Base-by-base conservation (phyloP, 1,284 basidiomycete genomes). In the Ceratobasidium sp. region DNA sequence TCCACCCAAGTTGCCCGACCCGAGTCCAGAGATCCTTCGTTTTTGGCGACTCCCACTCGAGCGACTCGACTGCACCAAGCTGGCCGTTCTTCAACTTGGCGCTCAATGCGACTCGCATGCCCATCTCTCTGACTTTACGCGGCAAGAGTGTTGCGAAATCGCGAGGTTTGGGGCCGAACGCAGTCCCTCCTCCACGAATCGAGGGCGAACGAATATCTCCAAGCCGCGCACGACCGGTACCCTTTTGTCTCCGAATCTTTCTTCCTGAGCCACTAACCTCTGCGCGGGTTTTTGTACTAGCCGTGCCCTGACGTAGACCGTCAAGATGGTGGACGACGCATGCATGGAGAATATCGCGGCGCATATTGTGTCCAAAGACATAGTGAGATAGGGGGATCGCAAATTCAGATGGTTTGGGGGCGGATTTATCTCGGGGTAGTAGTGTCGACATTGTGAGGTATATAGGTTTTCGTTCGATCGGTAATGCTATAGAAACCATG, bases 241-340 rank as follows among this genome's bases (percentile, higher is more conserved):
- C 97, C 86, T 99, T 99, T 85, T 99, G 97, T 6, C 90, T 93
- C 40, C 94, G 90, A 78, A 99, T 90, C 86, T 99, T 99, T 81
- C 89, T 87, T 28, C 95, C 95, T 0, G 96, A 97, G 70, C 95
- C 96, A 44, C 91, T 89, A 13, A 99, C 96, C 84, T 99, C 96
- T 40, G 91, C 91, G 77, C 98, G 93, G 51, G 93, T 96, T 87
- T 98, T 98, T 40, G 97, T 98, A 81, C 89, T 92, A 6, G 95
- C 95, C n/a, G 93, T 93, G 61, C 96, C 97, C 85, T 95, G 93
- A 46, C 97, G 94, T 58, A 97, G 89, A 7, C 92, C 91, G 82
- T 98, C 95, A 42, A 95, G 92, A 85, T 98, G 91, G 84, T 98
- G 96, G 10, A 95, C 92, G 55, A 97, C 93, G 83, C 97, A 97